A percentile compares a stretch with the other conserved stretches of the same genome.
Evolutionary conservation across 202 grass and related monocot genomes (phyloP).

Genomic region (Panicum hallii): DNA sequence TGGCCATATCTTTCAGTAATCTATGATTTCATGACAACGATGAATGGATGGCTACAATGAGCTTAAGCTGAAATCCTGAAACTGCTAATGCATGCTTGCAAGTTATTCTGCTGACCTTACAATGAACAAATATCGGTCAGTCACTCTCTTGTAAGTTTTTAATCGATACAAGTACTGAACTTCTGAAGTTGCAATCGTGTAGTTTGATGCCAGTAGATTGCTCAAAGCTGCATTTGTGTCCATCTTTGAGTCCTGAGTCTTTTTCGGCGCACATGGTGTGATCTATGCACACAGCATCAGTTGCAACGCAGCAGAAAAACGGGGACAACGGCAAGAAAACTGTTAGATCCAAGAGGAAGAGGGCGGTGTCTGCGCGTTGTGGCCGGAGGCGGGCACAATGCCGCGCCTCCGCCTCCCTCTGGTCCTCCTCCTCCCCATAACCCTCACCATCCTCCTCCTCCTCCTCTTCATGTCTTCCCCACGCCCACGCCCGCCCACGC

Average conservation of each 20-base stretch:
- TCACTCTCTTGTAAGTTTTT: not conserved
- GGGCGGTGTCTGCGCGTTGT: not conserved
- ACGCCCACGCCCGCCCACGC: not conserved
- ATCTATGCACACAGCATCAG: not conserved
- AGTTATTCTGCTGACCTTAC: not conserved
- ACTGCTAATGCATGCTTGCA: not conserved
- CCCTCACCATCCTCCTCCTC: conserved; percentile 51
- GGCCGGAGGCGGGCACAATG: conserved; percentile 45
- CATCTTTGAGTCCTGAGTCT: not conserved
- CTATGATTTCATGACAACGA: not conserved
- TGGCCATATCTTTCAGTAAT: not conserved
- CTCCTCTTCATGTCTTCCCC: conserved; percentile 39
- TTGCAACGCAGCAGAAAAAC: not conserved
- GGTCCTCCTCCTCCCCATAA: conserved; percentile 47
- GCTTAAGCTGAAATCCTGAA: not conserved
- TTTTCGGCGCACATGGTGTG: not conserved
- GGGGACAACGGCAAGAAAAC: not conserved
- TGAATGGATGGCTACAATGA: not conserved
- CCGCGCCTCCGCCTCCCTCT: conserved; percentile 43
- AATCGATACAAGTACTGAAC: not conserved
- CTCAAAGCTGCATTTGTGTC: not conserved
- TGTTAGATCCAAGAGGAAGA: not conserved
- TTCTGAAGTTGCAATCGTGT: not conserved
- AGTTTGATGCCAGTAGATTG: not conserved
- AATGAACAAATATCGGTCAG: not conserved